Conservation (phyloP, 371 early-diverging fungal genomes). For the Mucor saturninus region DNA sequence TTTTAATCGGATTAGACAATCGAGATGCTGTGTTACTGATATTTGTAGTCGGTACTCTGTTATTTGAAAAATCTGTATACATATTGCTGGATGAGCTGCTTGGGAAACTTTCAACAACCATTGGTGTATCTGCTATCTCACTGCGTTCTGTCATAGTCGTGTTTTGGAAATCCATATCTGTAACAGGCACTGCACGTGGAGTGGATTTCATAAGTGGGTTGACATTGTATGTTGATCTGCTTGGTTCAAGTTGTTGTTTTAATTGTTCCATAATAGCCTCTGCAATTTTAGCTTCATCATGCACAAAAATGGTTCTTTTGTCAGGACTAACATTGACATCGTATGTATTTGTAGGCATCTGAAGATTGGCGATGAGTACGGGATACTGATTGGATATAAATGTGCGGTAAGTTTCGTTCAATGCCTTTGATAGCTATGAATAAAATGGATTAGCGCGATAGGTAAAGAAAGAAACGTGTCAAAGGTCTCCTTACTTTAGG, state of each 20-base stretch:
- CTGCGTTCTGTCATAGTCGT: neutral
- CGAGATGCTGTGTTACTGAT: neutral
- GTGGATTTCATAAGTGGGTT: constrained; percentile 11
- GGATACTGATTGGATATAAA: constrained; percentile 80
- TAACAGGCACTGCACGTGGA: neutral
- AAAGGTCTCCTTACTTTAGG: constrained; percentile 63
- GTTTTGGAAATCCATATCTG: neutral
- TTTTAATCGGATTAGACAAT: neutral
- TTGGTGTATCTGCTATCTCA: neutral
- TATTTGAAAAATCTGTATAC: neutral
- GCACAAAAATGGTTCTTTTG: constrained; percentile 87
- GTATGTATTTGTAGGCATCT: constrained; percentile 59
- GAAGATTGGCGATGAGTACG: constrained; percentile 74
- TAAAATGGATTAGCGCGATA: neutral
- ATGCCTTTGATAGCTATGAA: constrained; percentile 48
- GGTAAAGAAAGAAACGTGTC: neutral
- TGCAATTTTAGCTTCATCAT: constrained; percentile 61
- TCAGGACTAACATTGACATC: constrained; percentile 97
- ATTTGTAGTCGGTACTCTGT: neutral
- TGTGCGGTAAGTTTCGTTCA: constrained; percentile 83
- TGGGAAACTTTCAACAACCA: neutral
- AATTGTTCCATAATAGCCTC: constrained; percentile 37
- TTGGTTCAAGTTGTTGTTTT: constrained; percentile 60
- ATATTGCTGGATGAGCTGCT: neutral
- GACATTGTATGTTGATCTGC: constrained; percentile 56